Evolutionary conservation across 108 stramenopile genomes (phyloP).

Genomic region (Tribonema minus): DNA sequence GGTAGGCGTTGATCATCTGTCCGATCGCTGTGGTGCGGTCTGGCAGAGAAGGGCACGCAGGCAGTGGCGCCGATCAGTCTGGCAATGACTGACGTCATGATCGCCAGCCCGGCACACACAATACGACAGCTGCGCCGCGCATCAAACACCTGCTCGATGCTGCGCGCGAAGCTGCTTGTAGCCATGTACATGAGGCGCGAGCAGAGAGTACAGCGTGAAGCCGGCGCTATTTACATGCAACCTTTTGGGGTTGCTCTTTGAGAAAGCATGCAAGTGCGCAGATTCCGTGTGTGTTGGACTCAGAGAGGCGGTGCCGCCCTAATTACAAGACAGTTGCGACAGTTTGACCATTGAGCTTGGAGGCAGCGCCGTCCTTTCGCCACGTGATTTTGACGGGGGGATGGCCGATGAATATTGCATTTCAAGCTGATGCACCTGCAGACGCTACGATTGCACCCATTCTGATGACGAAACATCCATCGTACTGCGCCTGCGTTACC

Average conservation of each 20-base stretch:
- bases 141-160: not conserved
- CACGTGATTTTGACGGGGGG: too few relatives aligned
- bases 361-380: too few relatives aligned
- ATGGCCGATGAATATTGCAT: too few relatives aligned
- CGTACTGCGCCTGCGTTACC: conserved; percentile 3
- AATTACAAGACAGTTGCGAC: not conserved
- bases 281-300: too few relatives aligned
- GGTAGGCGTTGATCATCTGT: conserved; percentile 83
- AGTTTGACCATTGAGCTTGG: too few relatives aligned
- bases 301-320: not conserved
- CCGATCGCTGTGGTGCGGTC: conserved; percentile 66
- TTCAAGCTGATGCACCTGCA: too few relatives aligned
- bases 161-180: not conserved
- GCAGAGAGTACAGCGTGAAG: not conserved
- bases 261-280: too few relatives aligned
- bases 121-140: not conserved
- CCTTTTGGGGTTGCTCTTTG: too few relatives aligned
- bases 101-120: not conserved
- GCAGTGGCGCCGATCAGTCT: not conserved
- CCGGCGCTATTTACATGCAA: too few relatives aligned
- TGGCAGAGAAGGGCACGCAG: not conserved
- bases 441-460: too few relatives aligned
- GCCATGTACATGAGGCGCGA: not conserved
- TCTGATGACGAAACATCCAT: too few relatives aligned
- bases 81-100: not conserved